Evolutionary conservation across 2,329 filamentous ascomycete species (phyloP).

Genomic region (Epichloe coenophiala): DNA sequence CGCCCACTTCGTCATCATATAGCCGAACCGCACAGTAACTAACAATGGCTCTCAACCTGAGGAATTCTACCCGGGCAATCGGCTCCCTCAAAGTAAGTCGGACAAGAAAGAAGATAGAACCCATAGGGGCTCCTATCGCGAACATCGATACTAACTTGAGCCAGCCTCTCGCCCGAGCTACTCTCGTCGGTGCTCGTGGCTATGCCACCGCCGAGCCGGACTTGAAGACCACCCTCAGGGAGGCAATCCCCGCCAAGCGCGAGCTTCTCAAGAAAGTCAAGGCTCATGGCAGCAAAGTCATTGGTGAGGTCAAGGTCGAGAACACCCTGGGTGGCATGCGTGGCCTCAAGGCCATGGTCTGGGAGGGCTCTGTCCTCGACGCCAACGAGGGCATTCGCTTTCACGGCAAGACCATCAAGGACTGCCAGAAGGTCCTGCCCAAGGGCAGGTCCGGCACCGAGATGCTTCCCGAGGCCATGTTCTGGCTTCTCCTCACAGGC

Average conservation of each 20-base stretch:
- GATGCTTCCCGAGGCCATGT: slow-evolving; percentile 98
- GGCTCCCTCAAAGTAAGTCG: slow-evolving; percentile 47
- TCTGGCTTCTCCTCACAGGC: slow-evolving; percentile 94
- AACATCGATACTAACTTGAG: background rate
- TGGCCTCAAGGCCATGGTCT: slow-evolving; percentile 94
- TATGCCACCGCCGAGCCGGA: slow-evolving; percentile 75
- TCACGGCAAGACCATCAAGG: slow-evolving; percentile 94
- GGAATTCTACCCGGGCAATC: slow-evolving; percentile 48
- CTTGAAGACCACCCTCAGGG: slow-evolving; percentile 75
- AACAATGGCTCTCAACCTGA: slow-evolving; percentile 51
- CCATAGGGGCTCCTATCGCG: background rate
- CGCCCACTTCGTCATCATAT: slow-evolving; percentile 1
- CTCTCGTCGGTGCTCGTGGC: slow-evolving; percentile 28
- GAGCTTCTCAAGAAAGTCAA: slow-evolving; percentile 93
- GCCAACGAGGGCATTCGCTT: slow-evolving; percentile 96
- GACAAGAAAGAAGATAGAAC: slow-evolving; percentile 8
- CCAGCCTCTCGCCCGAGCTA: slow-evolving; percentile 14
- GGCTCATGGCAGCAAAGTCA: slow-evolving; percentile 63
- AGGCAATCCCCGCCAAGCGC: slow-evolving; percentile 79
- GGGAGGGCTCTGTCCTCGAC: slow-evolving; percentile 95
- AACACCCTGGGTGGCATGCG: slow-evolving; percentile 95
- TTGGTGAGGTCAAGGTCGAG: slow-evolving; percentile 87
- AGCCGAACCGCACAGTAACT: slow-evolving; percentile 1
- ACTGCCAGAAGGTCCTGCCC: slow-evolving; percentile 86
- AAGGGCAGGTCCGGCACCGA: slow-evolving; percentile 87